Evolutionary conservation across 495 filamentous ascomycete genomes (phyloP).

Genomic region (Hypoxylon lenormandii): DNA sequence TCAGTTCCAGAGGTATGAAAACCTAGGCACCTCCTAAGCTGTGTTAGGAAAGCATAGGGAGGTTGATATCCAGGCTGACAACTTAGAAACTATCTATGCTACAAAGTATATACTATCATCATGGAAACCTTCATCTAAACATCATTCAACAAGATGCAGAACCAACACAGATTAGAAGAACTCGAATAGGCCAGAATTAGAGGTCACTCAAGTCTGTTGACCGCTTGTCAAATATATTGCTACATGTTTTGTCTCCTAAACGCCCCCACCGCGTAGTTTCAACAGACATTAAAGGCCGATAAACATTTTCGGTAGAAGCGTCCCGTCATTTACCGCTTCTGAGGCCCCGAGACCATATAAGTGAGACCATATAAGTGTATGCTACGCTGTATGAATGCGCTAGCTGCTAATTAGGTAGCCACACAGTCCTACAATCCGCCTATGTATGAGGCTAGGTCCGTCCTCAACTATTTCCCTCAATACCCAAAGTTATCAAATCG

Average conservation of each 20-base stretch:
- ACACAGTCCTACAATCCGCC: neutral
- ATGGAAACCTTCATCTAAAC: too few relatives aligned
- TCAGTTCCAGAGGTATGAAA: too few relatives aligned
- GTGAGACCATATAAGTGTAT: neutral
- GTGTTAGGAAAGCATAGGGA: too few relatives aligned
- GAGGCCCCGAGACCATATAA: neutral
- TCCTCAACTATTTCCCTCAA: neutral
- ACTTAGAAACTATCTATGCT: too few relatives aligned
- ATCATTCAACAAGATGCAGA: neutral
- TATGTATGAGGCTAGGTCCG: neutral
- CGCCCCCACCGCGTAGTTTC: neutral
- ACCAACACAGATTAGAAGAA: too few relatives aligned
- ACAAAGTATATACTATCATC: too few relatives aligned
- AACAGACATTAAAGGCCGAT: neutral
- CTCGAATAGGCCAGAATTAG: too few relatives aligned
- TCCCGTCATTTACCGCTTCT: neutral
- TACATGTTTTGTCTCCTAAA: neutral
- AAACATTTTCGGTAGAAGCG: neutral
- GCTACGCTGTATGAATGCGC: neutral
- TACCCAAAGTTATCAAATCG: neutral
- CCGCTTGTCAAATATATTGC: conserved; percentile 1
- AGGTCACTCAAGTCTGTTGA: neutral
- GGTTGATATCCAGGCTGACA: too few relatives aligned
- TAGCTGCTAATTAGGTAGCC: neutral
- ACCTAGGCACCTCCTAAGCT: too few relatives aligned